phyloP scores from a whole-genome alignment of 75 land plant genomes.

The Pinus albicaulis region DNA sequence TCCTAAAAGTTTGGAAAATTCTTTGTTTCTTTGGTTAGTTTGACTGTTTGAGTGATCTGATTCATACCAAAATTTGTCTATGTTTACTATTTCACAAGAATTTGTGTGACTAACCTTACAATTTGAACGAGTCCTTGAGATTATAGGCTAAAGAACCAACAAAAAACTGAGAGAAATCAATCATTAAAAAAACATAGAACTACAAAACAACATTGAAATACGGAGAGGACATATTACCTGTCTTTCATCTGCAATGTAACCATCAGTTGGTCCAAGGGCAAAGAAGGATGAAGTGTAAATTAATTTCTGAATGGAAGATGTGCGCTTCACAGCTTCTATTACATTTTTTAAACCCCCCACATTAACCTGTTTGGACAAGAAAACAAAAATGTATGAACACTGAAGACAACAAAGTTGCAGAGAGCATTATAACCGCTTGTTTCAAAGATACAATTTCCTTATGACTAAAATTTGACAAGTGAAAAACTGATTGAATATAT shows the following conservation, averaged over 20 bases:
- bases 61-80: no score
- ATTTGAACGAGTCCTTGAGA: no score
- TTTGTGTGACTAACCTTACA: no score
- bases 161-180: neutral
- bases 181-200: neutral
- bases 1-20: no score
- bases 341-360: slow-evolving; percentile 86
- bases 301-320: slow-evolving; percentile 57
- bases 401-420: neutral
- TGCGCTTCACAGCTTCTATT: slow-evolving; percentile 51
- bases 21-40: no score
- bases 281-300: slow-evolving; percentile 93
- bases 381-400: neutral
- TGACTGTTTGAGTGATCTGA: no score
- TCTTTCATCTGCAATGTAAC: slow-evolving; percentile 78
- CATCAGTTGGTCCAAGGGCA: slow-evolving; percentile 84
- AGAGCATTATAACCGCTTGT: neutral
- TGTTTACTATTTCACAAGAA: no score
- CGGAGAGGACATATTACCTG: slow-evolving; percentile 45
- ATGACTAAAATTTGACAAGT: no score
- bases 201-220: neutral
- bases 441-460: no score
- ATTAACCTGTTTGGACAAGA: slow-evolving; percentile 57
- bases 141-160: neutral
- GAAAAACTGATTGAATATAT: no score